Base-by-base conservation (phyloP, 2,329 filamentous ascomycete genomes). In the Penicillium crustosum region DNA sequence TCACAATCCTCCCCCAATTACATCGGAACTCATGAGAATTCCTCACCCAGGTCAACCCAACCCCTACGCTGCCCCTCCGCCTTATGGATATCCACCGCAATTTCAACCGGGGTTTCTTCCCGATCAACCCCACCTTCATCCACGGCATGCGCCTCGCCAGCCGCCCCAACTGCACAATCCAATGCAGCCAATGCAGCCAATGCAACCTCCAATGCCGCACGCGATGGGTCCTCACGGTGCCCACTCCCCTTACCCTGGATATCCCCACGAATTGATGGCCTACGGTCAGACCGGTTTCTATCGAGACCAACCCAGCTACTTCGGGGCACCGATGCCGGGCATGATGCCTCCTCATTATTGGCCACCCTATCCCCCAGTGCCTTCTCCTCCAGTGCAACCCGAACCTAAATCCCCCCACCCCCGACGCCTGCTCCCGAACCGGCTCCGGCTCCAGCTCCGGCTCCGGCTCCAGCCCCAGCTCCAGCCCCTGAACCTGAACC, bases 231-330 rank as follows among this genome's bases (percentile, higher is more conserved):
- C 55, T 13, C 63, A 66, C 44, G 56, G 53, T 23, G 21, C 58
- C 0, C 63, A 72, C 23, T 59, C 70, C 27, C 69, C 67, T 3
- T 76, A 68, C 58, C 66, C 63, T 3, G 69, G 61, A 4, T 63
- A 70, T 35, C 70, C 75, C 8, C 71, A 75, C 21, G 76, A 78
- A 23, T 61, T 79, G 48, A 68, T 78, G 45, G 71, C 73, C 17
- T 79, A 75, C 57, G 67, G 68, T 35, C 58, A 67, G 42, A 66
- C 66, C 25, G 66, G 65, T 9, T 77, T 73, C 57, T 72, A 72
- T 55, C 53, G 36, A 29, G 53, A 55, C 50, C 53, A 45, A 27
- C 50, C 35, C 44, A 70, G 70, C 19, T 73, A 71, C 64, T 58
- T 45, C n/a, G 70, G 70, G 41, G 73, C 70, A 43, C 69, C 68